A percentile compares a stretch with the other conserved stretches of the same genome.
Conservation (phyloP, 2,329 filamentous ascomycete species). For the Elsinoe perseae region DNA sequence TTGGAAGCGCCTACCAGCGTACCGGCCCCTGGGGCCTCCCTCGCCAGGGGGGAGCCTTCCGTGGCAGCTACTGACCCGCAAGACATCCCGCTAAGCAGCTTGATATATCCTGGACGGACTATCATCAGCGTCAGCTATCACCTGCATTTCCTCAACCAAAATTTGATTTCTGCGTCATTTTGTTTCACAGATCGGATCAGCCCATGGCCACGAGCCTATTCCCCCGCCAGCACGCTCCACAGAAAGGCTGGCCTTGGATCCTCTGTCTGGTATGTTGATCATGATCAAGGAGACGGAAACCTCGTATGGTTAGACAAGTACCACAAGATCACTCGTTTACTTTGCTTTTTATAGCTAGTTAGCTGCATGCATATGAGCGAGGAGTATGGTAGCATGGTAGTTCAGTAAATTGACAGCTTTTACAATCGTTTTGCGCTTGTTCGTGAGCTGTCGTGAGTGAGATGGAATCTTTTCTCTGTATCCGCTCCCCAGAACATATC, state of each 20-base stretch:
- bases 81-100: not conserved
- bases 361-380: not conserved
- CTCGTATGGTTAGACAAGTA: constrained; percentile 9
- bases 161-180: constrained; percentile 5
- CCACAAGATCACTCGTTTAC: not conserved
- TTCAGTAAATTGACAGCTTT: not conserved
- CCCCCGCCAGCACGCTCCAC: not conserved
- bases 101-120: constrained; percentile 1
- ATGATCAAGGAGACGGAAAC: constrained; percentile 12
- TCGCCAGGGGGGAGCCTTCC: constrained; percentile 2
- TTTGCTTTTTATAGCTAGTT: not conserved
- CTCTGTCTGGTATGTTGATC: constrained; percentile 1
- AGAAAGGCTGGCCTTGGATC: constrained; percentile 13
- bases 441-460: not conserved
- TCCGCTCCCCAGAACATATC: no score
- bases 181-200: constrained; percentile 13
- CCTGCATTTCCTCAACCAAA: constrained; percentile 10
- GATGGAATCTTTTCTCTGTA: no score
- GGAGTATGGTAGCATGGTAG: not conserved
- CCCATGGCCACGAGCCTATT: not conserved
- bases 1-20: constrained; percentile 16
- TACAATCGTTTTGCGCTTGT: not conserved
- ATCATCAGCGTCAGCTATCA: constrained; percentile 11
- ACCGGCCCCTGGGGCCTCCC: constrained; percentile 8
- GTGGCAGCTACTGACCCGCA: not conserved